A percentile compares a stretch with the other conserved stretches of the same genome.
phyloP scores from a whole-genome alignment of 306 rosid species.

The Fragaria vesca region DNA sequence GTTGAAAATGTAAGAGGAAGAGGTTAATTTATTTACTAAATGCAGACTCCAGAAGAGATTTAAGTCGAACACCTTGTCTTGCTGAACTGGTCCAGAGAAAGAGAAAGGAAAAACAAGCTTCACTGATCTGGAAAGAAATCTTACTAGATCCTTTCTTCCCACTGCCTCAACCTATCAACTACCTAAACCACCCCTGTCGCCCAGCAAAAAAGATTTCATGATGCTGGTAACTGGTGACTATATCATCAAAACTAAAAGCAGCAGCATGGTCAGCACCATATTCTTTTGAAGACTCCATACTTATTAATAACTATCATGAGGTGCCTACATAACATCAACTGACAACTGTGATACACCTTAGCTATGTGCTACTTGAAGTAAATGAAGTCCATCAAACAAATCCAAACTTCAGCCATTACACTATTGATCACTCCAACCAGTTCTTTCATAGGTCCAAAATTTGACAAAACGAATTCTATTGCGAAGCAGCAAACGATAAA shows the following conservation, averaged over 20 bases:
- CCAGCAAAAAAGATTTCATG: not conserved
- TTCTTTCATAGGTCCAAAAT: not conserved
- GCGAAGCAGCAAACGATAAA: not conserved
- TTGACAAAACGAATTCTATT: not conserved
- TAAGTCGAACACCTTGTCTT: not conserved
- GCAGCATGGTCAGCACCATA: not conserved
- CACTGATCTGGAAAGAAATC: not conserved
- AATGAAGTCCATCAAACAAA: not conserved
- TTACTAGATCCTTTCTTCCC: not conserved
- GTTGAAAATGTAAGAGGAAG: not conserved
- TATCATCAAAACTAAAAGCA: not conserved
- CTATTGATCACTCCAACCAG: not conserved
- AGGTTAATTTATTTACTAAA: not conserved
- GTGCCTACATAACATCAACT: constrained; percentile 3
- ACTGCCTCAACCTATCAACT: not conserved
- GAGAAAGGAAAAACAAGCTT: not conserved
- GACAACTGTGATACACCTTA: not conserved
- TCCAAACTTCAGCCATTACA: not conserved
- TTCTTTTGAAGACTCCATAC: not conserved
- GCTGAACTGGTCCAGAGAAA: not conserved
- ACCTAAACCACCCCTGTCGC: not conserved
- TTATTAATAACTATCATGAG: not conserved
- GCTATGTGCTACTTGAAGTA: not conserved
- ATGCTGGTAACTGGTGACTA: not conserved
- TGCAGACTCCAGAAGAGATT: not conserved